phyloP scores from a whole-genome alignment of 169 alveolate genomes.

The Cryptosporidium muris region DNA sequence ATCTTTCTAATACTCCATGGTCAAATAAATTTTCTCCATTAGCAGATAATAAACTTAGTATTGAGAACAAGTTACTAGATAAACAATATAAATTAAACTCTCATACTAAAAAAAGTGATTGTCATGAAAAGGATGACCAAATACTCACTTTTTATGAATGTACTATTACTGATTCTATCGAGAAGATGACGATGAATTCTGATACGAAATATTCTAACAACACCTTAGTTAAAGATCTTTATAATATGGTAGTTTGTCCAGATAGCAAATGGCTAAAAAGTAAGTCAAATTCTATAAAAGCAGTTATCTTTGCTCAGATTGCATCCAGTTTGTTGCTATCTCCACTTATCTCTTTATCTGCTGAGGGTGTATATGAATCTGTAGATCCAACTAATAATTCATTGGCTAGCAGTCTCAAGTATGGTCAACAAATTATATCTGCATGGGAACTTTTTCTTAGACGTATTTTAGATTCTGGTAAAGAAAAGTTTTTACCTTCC shows the following conservation, averaged over 20 bases:
- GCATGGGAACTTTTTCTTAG: conserved; percentile 57
- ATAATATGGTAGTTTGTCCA: conserved; percentile 3
- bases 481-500: neutral
- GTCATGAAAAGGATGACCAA: conserved; percentile 3
- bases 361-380: conserved; percentile 30
- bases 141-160: neutral
- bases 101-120: neutral
- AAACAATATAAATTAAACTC: neutral
- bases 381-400: conserved; percentile 46
- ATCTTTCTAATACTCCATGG: conserved; percentile 40
- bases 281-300: conserved; percentile 31
- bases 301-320: conserved; percentile 57
- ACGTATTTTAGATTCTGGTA: conserved; percentile 33
- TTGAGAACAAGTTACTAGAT: neutral
- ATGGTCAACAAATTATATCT: conserved; percentile 27
- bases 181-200: neutral
- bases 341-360: conserved; percentile 31
- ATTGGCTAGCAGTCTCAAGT: conserved; percentile 25
- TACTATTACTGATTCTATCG: neutral
- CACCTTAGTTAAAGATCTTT: neutral
- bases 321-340: conserved; percentile 42
- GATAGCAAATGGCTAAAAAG: conserved; percentile 14
- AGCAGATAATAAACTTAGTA: neutral
- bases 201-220: neutral
- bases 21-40: conserved; percentile 52